Base-by-base conservation (phyloP, 139 green algal species). In the Chlamydomonas sphaeroides region DNA sequence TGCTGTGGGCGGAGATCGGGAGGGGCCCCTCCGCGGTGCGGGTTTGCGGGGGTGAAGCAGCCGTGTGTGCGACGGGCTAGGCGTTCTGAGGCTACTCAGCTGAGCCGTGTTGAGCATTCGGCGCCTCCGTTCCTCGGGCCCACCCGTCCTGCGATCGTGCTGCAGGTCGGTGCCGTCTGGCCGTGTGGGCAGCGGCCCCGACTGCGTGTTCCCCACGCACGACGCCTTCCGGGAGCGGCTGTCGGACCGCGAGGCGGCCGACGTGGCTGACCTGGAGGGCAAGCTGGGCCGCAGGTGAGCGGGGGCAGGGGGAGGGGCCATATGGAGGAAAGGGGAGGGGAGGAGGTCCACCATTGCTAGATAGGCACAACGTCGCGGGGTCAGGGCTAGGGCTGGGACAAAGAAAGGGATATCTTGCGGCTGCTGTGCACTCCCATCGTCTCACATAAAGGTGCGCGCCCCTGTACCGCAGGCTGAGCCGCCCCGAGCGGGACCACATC, bases 171-270 rank as follows among this genome's bases (percentile, higher is more conserved):
- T 98, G 68, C 96, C 96, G 3, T 95, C 92, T 35, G 96, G 96
- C 3, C 91, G 96, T 23, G 95, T 99, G 25, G 96, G 96, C 41
- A 86, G 78, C 45, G 77, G 61, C 21, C 86, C 92, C 30, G 96
- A 98, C 65, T 89, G 90, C 38, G 87, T 95, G 18, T 98, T 97
- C 85, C 86, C 89, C 67, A 94, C 87, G 63, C 97, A 99, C 65
- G 95, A 98, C n/a, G 89, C 96, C 67, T 99, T 98, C 92, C 83
- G 95, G 28, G 90, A 92, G 68, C 92, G 95, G 6, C 93, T 98
- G 26, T 80, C 85, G 18, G 77, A 94, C 49, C 92, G 94, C 0
- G 96, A 98, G 89, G 85, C 87, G 14, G 28, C 78, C 28, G 94
- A 98, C 75, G 89, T 95, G 25, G 68, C 78, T 5, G 85, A 93